Conservation (phyloP, 495 filamentous ascomycete species). For the Venustampulla echinocandica region DNA sequence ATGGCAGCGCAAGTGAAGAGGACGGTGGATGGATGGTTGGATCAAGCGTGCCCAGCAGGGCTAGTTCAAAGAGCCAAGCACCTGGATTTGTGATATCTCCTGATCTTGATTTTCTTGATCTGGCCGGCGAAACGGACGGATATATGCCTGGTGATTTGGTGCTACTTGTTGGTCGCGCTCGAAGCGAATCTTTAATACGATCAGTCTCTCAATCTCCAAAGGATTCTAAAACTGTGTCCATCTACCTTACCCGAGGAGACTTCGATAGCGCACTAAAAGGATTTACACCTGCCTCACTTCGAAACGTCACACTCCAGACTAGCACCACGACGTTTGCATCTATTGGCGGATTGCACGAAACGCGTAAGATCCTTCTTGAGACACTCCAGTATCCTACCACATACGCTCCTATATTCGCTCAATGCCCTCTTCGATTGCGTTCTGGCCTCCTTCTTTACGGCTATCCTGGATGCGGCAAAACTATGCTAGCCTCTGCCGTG, state of each 20-base stretch:
- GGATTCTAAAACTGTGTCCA: constrained; percentile 23
- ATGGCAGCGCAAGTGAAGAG: constrained; percentile 36
- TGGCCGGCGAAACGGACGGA: constrained; percentile 88
- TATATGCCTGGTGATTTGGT: constrained; percentile 95
- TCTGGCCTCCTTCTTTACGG: constrained; percentile 90
- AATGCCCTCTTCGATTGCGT: constrained; percentile 84
- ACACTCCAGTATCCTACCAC: constrained; percentile 95
- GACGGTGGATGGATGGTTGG: constrained; percentile 66
- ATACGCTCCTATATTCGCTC: constrained; percentile 94
- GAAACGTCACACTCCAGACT: constrained; percentile 85
- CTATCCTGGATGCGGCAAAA: constrained; percentile 94
- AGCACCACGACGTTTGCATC: constrained; percentile 82
- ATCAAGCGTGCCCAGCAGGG: constrained; percentile 22
- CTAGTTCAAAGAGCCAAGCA: constrained; percentile 22
- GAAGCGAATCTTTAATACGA: constrained; percentile 84
- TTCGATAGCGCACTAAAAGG: constrained; percentile 78
- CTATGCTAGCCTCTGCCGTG: constrained; percentile 83
- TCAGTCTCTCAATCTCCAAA: constrained; percentile 40
- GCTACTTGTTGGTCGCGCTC: constrained; percentile 74
- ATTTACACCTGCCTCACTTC: constrained; percentile 88
- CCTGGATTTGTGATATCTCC: constrained; percentile 61
- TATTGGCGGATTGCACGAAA: constrained; percentile 81
- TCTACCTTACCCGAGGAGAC: constrained; percentile 60
- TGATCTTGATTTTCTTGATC: constrained; percentile 82
- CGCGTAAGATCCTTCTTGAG: constrained; percentile 79